Evolutionary conservation across 176 grass and related monocot genomes (phyloP).

Genomic region (Echinochloa phyllopogon): DNA sequence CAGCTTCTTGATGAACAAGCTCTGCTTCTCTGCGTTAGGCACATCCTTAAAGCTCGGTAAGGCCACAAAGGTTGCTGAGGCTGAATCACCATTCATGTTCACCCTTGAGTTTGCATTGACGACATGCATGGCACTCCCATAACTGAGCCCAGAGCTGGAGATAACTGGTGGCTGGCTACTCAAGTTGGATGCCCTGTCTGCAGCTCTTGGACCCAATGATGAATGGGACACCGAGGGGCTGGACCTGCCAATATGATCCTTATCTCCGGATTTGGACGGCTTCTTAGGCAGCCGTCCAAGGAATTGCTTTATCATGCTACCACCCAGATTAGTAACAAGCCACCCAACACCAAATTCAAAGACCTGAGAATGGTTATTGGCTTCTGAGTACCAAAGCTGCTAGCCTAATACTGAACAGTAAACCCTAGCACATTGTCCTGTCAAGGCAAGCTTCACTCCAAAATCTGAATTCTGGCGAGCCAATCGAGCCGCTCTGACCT

Average conservation of each 20-base stretch:
- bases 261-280: constrained; percentile 69
- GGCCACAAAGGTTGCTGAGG: constrained; percentile 35
- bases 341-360: constrained; percentile 1
- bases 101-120: constrained; percentile 45
- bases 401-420: constrained; percentile 25
- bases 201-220: constrained; percentile 36
- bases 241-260: constrained; percentile 52
- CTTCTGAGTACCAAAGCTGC: neutral
- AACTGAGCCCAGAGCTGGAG: constrained; percentile 66
- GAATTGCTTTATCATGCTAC: constrained; percentile 83
- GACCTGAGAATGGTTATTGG: neutral
- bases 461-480: neutral
- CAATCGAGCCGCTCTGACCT: constrained; percentile 34
- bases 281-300: constrained; percentile 78
- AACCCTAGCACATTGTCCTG: constrained; percentile 35
- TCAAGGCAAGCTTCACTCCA: neutral
- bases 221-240: constrained; percentile 37
- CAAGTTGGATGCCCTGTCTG: constrained; percentile 45
- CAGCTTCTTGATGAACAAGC: constrained; percentile 67
- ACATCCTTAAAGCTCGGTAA: constrained; percentile 84
- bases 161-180: constrained; percentile 51
- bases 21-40: constrained; percentile 69
- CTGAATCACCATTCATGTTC: constrained; percentile 45
- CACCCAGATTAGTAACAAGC: constrained; percentile 24
- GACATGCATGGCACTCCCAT: constrained; percentile 41